A percentile compares a stretch with the other conserved stretches of the same genome.
Evolutionary conservation across 176 grass and related monocot species (phyloP).

Genomic region (Hordeum marinum): DNA sequence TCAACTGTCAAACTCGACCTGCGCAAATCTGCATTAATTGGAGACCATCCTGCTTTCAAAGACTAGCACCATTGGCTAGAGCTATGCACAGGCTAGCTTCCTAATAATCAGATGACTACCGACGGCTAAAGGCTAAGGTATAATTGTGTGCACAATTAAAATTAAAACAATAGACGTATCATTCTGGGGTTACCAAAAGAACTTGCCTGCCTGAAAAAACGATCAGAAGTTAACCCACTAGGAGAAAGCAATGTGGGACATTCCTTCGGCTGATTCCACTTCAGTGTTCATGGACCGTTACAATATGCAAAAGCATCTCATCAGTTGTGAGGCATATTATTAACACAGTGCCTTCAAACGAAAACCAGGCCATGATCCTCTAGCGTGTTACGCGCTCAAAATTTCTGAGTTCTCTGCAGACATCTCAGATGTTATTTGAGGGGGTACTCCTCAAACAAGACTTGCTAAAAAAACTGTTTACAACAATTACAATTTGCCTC

Average conservation of each 20-base stretch:
- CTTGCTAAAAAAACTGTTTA: constrained; percentile 44
- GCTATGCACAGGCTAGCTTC: no score
- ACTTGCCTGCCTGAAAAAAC: no score
- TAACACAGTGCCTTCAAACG: neutral
- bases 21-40: no score
- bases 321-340: constrained; percentile 29
- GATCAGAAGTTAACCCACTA: no score
- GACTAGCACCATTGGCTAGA: no score
- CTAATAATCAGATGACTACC: no score
- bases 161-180: no score
- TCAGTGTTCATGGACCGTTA: neutral
- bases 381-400: constrained; percentile 20
- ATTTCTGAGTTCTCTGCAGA: constrained; percentile 25
- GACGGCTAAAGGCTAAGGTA: no score
- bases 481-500: constrained; percentile 28
- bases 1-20: no score
- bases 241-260: neutral
- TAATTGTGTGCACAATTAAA: no score
- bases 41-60: no score
- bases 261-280: neutral
- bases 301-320: constrained; percentile 2
- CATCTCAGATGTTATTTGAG: constrained; percentile 42
- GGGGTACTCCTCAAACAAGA: constrained; percentile 15
- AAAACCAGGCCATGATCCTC: neutral
- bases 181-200: no score